Percentiles rank a stretch among this genome's conserved stretches.
These are phyloP conservation scores for Skeletonema grethae DNA, from an alignment of 108 stramenopile genomes.

Conservation along the genomic window DNA sequence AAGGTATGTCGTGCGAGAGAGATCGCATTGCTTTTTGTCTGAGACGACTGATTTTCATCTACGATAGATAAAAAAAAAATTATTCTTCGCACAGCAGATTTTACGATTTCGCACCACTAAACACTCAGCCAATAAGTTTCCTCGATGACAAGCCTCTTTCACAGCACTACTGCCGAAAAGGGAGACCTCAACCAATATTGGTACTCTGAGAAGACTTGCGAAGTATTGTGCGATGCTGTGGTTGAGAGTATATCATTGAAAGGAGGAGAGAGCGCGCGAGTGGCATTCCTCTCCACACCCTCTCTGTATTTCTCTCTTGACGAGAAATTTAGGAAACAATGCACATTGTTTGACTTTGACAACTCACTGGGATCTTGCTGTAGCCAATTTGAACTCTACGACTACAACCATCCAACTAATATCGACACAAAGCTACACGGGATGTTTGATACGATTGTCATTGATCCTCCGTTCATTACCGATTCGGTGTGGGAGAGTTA, in stretches of 20 bases:
- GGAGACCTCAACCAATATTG: slow-evolving; percentile 78
- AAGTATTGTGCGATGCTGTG: slow-evolving; percentile 47
- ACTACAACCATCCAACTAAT: slow-evolving; percentile 59
- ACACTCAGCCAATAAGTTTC: too few relatives aligned
- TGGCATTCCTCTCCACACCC: slow-evolving; percentile 79
- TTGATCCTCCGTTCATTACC: slow-evolving; percentile 87
- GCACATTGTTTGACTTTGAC: slow-evolving; percentile 69
- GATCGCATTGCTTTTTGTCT: too few relatives aligned
- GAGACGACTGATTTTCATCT: too few relatives aligned
- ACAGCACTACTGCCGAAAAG: slow-evolving; percentile 38
- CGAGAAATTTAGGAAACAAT: slow-evolving; percentile 31
- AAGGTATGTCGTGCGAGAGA: too few relatives aligned
- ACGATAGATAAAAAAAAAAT: too few relatives aligned
- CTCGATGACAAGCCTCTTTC: slow-evolving; percentile 21
- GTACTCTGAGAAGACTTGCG: slow-evolving; percentile 66
- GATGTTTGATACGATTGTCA: slow-evolving; percentile 71
- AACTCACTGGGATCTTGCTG: slow-evolving; percentile 55
- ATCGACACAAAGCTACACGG: slow-evolving; percentile 36
- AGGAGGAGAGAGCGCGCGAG: slow-evolving; percentile 9
- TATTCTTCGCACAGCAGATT: too few relatives aligned
- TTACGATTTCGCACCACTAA: too few relatives aligned
- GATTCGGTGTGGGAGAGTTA: slow-evolving; percentile 78
- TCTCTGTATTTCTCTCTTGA: slow-evolving; percentile 66
- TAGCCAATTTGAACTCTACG: slow-evolving; percentile 51
- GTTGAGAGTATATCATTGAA: slow-evolving; percentile 18